Conservation (phyloP, 805 yeast species). For the Kluyveromyces lactis region DNA sequence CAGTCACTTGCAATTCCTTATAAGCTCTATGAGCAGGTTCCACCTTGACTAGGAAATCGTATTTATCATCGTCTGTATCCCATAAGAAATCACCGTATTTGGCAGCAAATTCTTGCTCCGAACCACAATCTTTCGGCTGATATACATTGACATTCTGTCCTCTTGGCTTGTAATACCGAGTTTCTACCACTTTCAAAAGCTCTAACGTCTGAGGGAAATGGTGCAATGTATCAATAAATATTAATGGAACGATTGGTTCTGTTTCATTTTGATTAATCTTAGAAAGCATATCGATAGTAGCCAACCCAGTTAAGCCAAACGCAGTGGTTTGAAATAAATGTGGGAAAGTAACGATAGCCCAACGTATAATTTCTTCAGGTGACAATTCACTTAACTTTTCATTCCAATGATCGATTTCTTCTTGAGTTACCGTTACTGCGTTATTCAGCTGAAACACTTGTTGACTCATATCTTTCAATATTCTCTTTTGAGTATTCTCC, state of each 20-base stretch:
- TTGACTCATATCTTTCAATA: background rate
- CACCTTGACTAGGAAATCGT: slow-evolving; percentile 83
- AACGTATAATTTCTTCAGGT: slow-evolving; percentile 67
- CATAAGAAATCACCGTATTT: slow-evolving; percentile 73
- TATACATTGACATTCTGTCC: slow-evolving; percentile 47
- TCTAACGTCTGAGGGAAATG: slow-evolving; percentile 93
- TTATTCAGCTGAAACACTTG: slow-evolving; percentile 21
- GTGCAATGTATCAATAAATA: slow-evolving; percentile 83
- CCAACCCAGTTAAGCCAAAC: slow-evolving; percentile 87
- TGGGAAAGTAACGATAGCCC: slow-evolving; percentile 84
- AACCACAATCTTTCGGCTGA: slow-evolving; percentile 50
- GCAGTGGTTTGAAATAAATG: slow-evolving; percentile 86
- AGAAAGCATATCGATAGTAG: slow-evolving; percentile 74
- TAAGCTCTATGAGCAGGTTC: slow-evolving; percentile 90
- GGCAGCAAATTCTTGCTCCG: slow-evolving; percentile 54
- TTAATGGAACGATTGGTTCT: slow-evolving; percentile 44
- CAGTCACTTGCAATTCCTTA: slow-evolving; percentile 59
- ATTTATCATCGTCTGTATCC: slow-evolving; percentile 72
- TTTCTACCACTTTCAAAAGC: slow-evolving; percentile 50
- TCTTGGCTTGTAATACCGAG: slow-evolving; percentile 37
- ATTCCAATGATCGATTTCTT: slow-evolving; percentile 62
- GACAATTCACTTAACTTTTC: slow-evolving; percentile 39
- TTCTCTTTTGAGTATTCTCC: too few relatives aligned
- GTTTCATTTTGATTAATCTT: slow-evolving; percentile 30
- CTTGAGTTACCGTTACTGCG: slow-evolving; percentile 33